Evolutionary conservation across 139 green algal species (phyloP), one percentile per base, ranked within the genome.

Genomic region (Spirogloea muscicola): DNA sequence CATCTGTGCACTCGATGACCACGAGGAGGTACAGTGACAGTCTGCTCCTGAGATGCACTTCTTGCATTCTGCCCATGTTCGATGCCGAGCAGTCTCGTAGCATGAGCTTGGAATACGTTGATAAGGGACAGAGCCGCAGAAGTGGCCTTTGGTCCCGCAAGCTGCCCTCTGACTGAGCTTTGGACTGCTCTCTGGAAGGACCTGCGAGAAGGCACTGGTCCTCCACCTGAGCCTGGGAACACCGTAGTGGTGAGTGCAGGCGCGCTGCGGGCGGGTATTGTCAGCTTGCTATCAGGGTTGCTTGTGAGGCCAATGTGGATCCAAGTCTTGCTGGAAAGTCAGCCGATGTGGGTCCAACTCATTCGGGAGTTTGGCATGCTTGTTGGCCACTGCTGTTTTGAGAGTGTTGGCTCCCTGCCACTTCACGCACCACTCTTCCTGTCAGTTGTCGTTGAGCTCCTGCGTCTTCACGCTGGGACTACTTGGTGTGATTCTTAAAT

Each of bases 101-200:
- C n/a, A 66, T 70, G 86, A 93, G 63, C 90, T 88, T 68, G 72
- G 57, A 16, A 62, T 44, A 33, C 27, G 18, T 65, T 52, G 31
- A 33, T 49, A 16, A 49, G 16, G 16, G 16, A 16, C 18, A 18
- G 18, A 62, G 16, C 16, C 16, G 16, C 18, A 16, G 16, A 65
- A 62, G 31, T 44, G 16, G 27, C 16, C 18, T 16, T 65, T 44
- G 18, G 18, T 29, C 21, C 16, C 65, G 63, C 61, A 18, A 13
- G 13, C 39, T 71, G 13, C 36, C 36, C 36, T 10, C 21, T 63
- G 18, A 37, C n/a, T 63, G 16, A 16, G 44, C 21, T 62, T 29
- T 71, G 38, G 16, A 16, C 4, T 68, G 7, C 49, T 64, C 37
- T 6, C 38, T 33, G 27, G 21, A 31, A 90, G 36, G 90, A 94